phyloP scores from a whole-genome alignment of 225 moss, liverwort and hornwort species.

The Thuidium tamariscinum region DNA sequence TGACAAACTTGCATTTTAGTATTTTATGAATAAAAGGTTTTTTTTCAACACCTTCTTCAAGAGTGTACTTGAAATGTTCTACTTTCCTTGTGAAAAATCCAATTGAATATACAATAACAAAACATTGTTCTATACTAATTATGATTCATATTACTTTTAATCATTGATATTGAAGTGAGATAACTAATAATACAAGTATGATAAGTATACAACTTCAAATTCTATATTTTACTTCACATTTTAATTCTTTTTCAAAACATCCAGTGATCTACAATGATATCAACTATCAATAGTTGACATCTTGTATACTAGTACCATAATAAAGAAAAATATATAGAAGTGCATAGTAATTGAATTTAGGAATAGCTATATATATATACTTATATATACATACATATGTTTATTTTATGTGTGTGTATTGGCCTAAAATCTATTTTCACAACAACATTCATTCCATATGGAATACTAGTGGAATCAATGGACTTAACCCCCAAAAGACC shows the following conservation, averaged over 20 bases:
- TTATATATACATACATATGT: no score
- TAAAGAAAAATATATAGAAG: accelerated
- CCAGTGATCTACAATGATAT: no score
- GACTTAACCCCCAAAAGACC: no score
- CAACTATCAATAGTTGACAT: no score
- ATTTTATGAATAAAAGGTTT: background rate
- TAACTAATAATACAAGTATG: background rate
- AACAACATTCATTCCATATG: background rate
- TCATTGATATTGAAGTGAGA: background rate
- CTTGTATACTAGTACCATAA: no score
- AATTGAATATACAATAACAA: background rate
- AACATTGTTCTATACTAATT: background rate
- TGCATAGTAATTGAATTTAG: accelerated
- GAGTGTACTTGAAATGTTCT: background rate
- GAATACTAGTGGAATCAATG: background rate
- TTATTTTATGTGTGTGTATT: no score
- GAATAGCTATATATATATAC: background rate
- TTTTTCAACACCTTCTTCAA: background rate
- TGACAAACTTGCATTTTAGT: background rate
- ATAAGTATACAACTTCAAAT: background rate
- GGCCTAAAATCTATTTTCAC: background rate
- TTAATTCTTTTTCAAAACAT: no score
- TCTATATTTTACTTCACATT: background rate
- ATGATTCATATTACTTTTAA: background rate
- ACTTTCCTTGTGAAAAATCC: no score